Evolutionary conservation across 768 basidiomycete species (phyloP), one percentile per base, ranked within the genome.

Genomic region (Coprinopsis sp.): DNA sequence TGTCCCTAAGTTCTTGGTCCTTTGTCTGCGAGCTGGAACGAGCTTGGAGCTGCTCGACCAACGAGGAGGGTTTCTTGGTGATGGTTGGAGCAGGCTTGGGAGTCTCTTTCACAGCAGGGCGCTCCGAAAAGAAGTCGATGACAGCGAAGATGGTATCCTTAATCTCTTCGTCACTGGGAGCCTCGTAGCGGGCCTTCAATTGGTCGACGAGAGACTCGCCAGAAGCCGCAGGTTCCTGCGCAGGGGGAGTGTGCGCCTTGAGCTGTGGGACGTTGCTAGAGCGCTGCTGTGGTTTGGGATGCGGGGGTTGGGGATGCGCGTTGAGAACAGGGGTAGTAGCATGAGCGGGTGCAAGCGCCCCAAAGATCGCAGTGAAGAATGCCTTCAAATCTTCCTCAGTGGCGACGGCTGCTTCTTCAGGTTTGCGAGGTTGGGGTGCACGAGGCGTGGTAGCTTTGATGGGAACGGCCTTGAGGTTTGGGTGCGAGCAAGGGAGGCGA

Each of bases 1-100:
- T 71, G 40, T 73, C 72, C n/a, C 58, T 59, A 31, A 67, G 58
- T 54, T 70, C 69, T 12, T 56, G 50, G 12, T 58, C 51, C 38
- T 67, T 63, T 19, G 58, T 59, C 39, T 60, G 52, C 10, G 65
- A 54, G n/a, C n/a, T n/a, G n/a, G n/a, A n/a, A 21, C 67, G 64
- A 19, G 59, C 44, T 47, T 65, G 61, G 7, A 69, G 63, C 40
- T 67, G 56, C 24, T 63, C 56, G 50, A 61, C 66, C 18, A 67
- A 51, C 7, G 51, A 51, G 4, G 43, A 8, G 11, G 39, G 12
- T 16, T 43, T 37, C 14, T 13, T 22, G 13, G 37, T 31, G 19
- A 14, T 11, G 33, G 43, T 25, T 44, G 37, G 14, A 46, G 34
- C 16, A 19, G 38, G 22, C 18, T 28, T 25, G 18, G 44, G 44